Conservation (phyloP, 2,329 filamentous ascomycete species). For the Monilinia fructigena region DNA sequence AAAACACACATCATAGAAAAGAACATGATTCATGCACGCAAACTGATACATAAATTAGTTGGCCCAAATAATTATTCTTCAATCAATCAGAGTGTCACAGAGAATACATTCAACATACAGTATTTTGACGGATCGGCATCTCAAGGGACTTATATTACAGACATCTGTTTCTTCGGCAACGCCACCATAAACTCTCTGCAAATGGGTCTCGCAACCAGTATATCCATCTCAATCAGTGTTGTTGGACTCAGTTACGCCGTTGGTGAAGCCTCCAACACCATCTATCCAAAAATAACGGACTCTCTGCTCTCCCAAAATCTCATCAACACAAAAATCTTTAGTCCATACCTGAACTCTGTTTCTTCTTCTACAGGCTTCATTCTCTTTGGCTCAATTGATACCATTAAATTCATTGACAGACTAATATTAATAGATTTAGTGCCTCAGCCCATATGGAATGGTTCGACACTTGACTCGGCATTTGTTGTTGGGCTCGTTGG, state of each 20-base stretch:
- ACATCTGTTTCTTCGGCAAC: slow-evolving; percentile 45
- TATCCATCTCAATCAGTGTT: slow-evolving; percentile 52
- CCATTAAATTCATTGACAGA: slow-evolving; percentile 45
- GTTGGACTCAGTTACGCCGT: slow-evolving; percentile 55
- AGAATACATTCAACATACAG: slow-evolving; percentile 49
- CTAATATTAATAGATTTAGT: slow-evolving; percentile 33
- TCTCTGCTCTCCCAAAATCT: slow-evolving; percentile 44
- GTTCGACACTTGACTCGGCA: slow-evolving; percentile 26
- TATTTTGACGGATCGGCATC: slow-evolving; percentile 49
- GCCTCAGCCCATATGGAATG: slow-evolving; percentile 25
- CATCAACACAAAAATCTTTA: slow-evolving; percentile 45
- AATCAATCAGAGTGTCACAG: neutral
- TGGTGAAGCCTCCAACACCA: slow-evolving; percentile 48
- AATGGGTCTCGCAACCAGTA: slow-evolving; percentile 53
- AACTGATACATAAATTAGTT: neutral
- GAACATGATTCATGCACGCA: neutral
- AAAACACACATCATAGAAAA: too few relatives aligned
- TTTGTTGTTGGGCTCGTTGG: slow-evolving; percentile 34
- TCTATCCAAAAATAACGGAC: slow-evolving; percentile 37
- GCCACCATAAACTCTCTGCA: slow-evolving; percentile 50
- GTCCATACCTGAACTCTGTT: slow-evolving; percentile 39
- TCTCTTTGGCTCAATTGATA: slow-evolving; percentile 49
- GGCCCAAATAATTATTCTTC: neutral
- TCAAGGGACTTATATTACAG: slow-evolving; percentile 50
- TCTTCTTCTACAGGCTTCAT: slow-evolving; percentile 38